Evolutionary conservation across 2,329 filamentous ascomycete genomes (phyloP).

Genomic region (Colletotrichum somersetense): DNA sequence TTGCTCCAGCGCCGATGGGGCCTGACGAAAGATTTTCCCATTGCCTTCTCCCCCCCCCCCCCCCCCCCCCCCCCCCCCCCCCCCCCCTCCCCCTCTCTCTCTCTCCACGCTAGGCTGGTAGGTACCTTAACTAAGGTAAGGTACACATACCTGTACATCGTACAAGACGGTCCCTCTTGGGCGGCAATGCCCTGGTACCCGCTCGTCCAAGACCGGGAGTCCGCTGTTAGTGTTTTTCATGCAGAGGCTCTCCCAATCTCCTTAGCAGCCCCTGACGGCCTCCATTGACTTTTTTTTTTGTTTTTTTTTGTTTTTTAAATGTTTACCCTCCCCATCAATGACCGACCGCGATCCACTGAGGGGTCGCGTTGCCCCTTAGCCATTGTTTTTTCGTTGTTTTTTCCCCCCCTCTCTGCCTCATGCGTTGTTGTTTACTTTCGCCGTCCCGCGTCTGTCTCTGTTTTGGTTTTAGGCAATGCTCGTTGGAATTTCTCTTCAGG

Average conservation of each 20-base stretch:
- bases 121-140: too few relatives aligned
- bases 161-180: too few relatives aligned
- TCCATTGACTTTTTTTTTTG: not conserved
- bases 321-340: not conserved
- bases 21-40: constrained; percentile 8
- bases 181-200: constrained; percentile 28
- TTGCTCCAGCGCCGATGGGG: constrained; percentile 12
- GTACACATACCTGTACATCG: too few relatives aligned
- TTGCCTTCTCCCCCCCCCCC: not conserved
- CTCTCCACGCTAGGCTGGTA: not conserved
- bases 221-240: constrained; percentile 33
- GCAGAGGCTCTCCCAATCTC: constrained; percentile 10
- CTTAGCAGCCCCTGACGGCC: constrained; percentile 13
- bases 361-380: not conserved
- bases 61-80: too few relatives aligned
- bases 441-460: not conserved
- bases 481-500: not conserved
- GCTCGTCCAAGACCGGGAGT: constrained; percentile 12
- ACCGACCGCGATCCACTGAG: not conserved
- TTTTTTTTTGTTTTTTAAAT: not conserved
- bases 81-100: too few relatives aligned
- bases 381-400: not conserved
- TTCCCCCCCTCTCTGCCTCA: not conserved
- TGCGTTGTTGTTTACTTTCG: not conserved
- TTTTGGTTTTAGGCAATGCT: not conserved